These are phyloP conservation scores for Aschersonia sp. DNA, from an alignment of 2,329 filamentous ascomycete species.

Conservation along the genomic window DNA sequence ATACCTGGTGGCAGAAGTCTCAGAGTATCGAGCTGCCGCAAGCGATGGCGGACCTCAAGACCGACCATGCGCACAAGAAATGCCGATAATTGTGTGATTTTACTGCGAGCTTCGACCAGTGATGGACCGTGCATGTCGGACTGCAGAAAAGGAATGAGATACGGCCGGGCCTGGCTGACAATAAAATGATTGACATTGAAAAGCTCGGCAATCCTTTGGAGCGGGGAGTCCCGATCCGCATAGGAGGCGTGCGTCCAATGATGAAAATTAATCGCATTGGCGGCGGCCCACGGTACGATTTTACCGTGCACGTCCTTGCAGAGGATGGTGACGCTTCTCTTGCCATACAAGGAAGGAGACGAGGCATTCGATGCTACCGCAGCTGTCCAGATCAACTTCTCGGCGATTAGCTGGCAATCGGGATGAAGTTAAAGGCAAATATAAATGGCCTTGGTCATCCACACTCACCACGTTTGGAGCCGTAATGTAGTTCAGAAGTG, in stretches of 20 bases:
- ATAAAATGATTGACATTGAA: conserved; percentile 96
- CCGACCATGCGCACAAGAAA: conserved; percentile 55
- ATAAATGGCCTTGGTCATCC: no score
- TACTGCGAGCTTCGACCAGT: conserved; percentile 42
- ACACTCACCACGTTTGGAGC: conserved; percentile 74
- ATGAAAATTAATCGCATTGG: conserved; percentile 46
- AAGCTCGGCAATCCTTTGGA: conserved; percentile 62
- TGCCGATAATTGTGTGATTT: conserved; percentile 40
- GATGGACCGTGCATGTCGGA: conserved; percentile 67
- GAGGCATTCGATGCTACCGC: conserved; percentile 63
- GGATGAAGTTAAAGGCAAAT: no score
- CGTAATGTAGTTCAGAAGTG: conserved; percentile 80
- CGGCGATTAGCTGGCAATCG: no score
- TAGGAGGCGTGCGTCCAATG: conserved; percentile 54
- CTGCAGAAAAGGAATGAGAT: conserved; percentile 72
- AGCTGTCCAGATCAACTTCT: conserved; percentile 63
- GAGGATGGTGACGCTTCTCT: conserved; percentile 49
- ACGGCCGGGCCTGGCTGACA: conserved; percentile 80
- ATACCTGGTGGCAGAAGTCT: conserved; percentile 56
- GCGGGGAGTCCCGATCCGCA: conserved; percentile 47
- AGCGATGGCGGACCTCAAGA: conserved; percentile 64
- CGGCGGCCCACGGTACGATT: conserved; percentile 60
- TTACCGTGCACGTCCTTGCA: conserved; percentile 64
- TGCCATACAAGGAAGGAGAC: conserved; percentile 49
- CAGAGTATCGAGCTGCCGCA: conserved; percentile 68